Percentiles rank a stretch among this genome's conserved stretches.
phyloP scores from a whole-genome alignment of 83 land plant genomes.

The Thuja plicata region DNA sequence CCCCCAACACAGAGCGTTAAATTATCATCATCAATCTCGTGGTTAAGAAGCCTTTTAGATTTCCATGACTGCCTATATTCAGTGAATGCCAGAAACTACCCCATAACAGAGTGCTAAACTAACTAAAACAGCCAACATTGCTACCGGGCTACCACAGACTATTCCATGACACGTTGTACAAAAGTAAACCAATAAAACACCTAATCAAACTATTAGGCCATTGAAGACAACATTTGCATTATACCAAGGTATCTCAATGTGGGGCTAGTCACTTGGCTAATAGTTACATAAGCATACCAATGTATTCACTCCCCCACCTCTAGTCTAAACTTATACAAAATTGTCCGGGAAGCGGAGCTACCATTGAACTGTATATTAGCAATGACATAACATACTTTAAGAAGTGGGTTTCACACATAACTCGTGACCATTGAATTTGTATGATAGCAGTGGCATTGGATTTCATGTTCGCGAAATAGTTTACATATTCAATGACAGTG shows the following conservation, averaged over 20 bases:
- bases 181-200: constrained; percentile 1
- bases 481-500: neutral
- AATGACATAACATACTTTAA: neutral
- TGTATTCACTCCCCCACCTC: neutral
- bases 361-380: neutral
- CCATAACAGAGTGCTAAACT: neutral
- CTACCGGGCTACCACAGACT: neutral
- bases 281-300: constrained; percentile 5
- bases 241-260: neutral
- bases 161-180: neutral
- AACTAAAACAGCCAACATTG: neutral
- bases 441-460: neutral
- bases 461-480: neutral
- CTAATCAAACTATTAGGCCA: neutral
- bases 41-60: neutral
- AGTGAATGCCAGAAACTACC: neutral
- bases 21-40: neutral
- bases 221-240: neutral
- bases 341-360: neutral
- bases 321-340: neutral
- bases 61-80: neutral
- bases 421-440: neutral
- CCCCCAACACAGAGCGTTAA: neutral
- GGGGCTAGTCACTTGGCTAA: neutral
- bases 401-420: neutral